Conservation (phyloP, 2,329 filamentous ascomycete genomes). For the Monosporascus sp. region DNA sequence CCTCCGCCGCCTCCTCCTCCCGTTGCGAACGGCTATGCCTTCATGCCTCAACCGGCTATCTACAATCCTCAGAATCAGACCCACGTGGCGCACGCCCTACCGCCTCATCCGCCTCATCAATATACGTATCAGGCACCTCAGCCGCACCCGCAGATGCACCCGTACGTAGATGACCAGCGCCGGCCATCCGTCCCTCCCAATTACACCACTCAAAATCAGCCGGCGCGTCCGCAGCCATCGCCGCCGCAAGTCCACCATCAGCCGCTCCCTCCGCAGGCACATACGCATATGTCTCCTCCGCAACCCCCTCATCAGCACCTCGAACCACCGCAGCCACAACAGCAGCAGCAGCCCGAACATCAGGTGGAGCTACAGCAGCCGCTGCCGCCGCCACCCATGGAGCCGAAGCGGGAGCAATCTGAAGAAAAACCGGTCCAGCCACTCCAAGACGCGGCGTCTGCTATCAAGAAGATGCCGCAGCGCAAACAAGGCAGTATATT, state of each 20-base stretch:
- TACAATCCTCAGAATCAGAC: constrained; percentile 62
- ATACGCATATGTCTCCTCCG: constrained; percentile 47
- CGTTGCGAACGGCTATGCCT: constrained; percentile 67
- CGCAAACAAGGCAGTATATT: constrained; percentile 91
- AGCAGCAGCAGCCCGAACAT: constrained; percentile 43
- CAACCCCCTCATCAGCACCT: constrained; percentile 45
- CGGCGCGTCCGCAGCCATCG: constrained; percentile 51
- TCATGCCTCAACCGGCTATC: constrained; percentile 79
- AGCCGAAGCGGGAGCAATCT: constrained; percentile 43
- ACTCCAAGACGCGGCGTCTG: constrained; percentile 44
- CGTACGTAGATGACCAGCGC: constrained; percentile 72
- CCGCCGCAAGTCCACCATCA: constrained; percentile 54
- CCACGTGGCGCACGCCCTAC: constrained; percentile 37
- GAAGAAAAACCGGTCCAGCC: constrained; percentile 42
- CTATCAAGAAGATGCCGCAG: constrained; percentile 61
- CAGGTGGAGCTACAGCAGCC: constrained; percentile 31
- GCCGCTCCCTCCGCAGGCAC: constrained; percentile 41
- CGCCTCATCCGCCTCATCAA: constrained; percentile 24
- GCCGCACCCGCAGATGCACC: constrained; percentile 51
- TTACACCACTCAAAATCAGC: constrained; percentile 55
- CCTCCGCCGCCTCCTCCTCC: constrained; percentile 59
- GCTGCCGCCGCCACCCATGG: constrained; percentile 44
- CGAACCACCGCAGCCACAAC: constrained; percentile 37
- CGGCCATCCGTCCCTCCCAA: constrained; percentile 65
- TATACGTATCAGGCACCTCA: constrained; percentile 33